Conservation (phyloP, 495 filamentous ascomycete species). For the Neurospora sp. region DNA sequence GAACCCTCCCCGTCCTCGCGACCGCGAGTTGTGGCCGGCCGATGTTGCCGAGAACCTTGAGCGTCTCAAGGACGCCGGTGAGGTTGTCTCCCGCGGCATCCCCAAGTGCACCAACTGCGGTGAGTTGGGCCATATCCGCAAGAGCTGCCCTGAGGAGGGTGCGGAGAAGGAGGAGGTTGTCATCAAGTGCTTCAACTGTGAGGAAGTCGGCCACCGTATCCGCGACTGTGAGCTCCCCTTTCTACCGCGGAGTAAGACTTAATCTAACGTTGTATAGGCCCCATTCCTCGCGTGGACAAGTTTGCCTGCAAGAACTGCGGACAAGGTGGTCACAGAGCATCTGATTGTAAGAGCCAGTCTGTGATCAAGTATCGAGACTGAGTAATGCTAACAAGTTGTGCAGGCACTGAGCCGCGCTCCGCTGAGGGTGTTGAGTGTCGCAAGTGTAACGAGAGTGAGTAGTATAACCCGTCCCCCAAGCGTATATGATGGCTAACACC, state of each 20-base stretch:
- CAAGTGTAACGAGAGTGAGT: conserved; percentile 58
- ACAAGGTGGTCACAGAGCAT: conserved; percentile 28
- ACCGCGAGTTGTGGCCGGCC: conserved; percentile 53
- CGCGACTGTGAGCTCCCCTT: conserved; percentile 50
- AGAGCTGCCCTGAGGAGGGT: conserved; percentile 55
- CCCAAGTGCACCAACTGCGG: conserved; percentile 62
- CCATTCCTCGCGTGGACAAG: conserved; percentile 41
- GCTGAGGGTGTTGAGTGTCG: conserved; percentile 70
- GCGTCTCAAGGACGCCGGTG: conserved; percentile 63
- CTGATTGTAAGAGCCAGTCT: conserved; percentile 26
- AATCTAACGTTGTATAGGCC: conserved; percentile 30
- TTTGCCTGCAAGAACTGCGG: conserved; percentile 79
- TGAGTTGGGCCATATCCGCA: conserved; percentile 63
- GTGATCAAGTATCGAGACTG: background rate
- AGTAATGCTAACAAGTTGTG: conserved; percentile 29
- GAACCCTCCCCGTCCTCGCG: conserved; percentile 54
- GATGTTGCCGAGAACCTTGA: conserved; percentile 58
- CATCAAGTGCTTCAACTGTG: conserved; percentile 71
- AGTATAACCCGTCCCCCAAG: background rate
- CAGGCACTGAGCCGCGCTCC: conserved; percentile 52
- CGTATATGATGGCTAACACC: conserved; percentile 7
- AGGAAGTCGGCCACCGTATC: conserved; percentile 53
- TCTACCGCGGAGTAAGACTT: conserved; percentile 6
- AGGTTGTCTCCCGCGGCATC: conserved; percentile 54
- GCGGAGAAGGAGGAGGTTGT: conserved; percentile 33